Evolutionary conservation across 805 yeast genomes (phyloP).

Genomic region (Metschnikowia henanensis): DNA sequence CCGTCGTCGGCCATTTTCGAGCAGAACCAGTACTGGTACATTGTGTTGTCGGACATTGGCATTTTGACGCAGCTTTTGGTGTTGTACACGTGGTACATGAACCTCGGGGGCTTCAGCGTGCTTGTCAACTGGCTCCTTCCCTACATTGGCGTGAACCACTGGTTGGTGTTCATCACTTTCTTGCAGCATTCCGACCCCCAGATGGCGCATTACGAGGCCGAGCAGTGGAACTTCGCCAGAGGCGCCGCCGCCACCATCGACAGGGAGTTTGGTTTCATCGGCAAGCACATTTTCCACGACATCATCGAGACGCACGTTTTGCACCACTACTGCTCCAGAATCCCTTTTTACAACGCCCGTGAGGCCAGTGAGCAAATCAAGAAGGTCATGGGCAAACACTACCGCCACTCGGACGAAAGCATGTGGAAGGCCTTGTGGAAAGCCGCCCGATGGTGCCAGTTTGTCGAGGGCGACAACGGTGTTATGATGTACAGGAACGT

Average conservation of each 20-base stretch:
- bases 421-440: slow-evolving; percentile 72
- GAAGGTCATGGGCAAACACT: slow-evolving; percentile 84
- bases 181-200: slow-evolving; percentile 80
- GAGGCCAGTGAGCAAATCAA: slow-evolving; percentile 75
- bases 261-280: slow-evolving; percentile 79
- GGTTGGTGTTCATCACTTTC: slow-evolving; percentile 85
- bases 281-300: slow-evolving; percentile 79
- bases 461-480: slow-evolving; percentile 63
- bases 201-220: slow-evolving; percentile 76
- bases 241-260: slow-evolving; percentile 92
- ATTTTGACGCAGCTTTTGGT: slow-evolving; percentile 50
- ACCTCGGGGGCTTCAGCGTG: slow-evolving; percentile 62
- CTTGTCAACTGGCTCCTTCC: slow-evolving; percentile 75
- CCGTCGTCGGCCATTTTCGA: slow-evolving; percentile 78
- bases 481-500: slow-evolving; percentile 66
- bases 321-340: slow-evolving; percentile 81
- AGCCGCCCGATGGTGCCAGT: slow-evolving; percentile 64
- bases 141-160: slow-evolving; percentile 79
- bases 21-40: slow-evolving; percentile 67
- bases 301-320: slow-evolving; percentile 89
- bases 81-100: slow-evolving; percentile 59
- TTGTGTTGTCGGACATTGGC: slow-evolving; percentile 75
- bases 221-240: slow-evolving; percentile 81
- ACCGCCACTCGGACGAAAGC: slow-evolving; percentile 63
- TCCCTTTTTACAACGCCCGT: slow-evolving; percentile 87